A percentile compares a stretch with the other conserved stretches of the same genome.
These are phyloP conservation scores for Vaccinium corymbosum DNA, from an alignment of 148 eudicot genomes.

Conservation along the genomic window DNA sequence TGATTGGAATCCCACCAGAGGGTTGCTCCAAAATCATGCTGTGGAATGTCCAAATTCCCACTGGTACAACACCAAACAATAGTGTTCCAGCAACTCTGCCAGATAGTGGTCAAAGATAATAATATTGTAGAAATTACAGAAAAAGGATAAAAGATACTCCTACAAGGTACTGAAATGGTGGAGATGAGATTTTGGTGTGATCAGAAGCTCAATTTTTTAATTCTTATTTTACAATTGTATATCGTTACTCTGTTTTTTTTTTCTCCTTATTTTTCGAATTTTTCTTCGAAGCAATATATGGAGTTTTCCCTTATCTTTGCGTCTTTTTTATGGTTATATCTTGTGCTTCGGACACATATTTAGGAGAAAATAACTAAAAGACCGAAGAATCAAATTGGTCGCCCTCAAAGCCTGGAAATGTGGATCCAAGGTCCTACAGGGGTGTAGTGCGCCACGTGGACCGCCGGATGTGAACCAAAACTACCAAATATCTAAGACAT, in stretches of 20 bases:
- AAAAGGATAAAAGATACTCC: too few species aligned
- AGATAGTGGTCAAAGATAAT: neutral
- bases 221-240: neutral
- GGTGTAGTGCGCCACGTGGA: too few species aligned
- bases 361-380: neutral
- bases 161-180: neutral
- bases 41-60: constrained; percentile 59
- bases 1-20: constrained; percentile 67
- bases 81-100: constrained; percentile 16
- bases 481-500: too few species aligned
- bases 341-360: neutral
- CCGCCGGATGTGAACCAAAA: too few species aligned
- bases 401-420: neutral
- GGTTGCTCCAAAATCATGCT: constrained; percentile 74
- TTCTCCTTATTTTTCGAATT: neutral
- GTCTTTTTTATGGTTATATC: neutral
- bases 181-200: constrained; percentile 7
- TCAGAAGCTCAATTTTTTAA: constrained; percentile 10
- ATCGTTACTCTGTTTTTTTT: neutral
- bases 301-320: too few species aligned
- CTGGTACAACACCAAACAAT: constrained; percentile 23
- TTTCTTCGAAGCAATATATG: neutral
- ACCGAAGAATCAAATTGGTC: neutral
- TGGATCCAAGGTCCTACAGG: neutral
- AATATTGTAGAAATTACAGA: neutral